A percentile compares a stretch with the other conserved stretches of the same genome.
Conservation (phyloP, 140 eudicot species). For the Senecio squalidus region DNA sequence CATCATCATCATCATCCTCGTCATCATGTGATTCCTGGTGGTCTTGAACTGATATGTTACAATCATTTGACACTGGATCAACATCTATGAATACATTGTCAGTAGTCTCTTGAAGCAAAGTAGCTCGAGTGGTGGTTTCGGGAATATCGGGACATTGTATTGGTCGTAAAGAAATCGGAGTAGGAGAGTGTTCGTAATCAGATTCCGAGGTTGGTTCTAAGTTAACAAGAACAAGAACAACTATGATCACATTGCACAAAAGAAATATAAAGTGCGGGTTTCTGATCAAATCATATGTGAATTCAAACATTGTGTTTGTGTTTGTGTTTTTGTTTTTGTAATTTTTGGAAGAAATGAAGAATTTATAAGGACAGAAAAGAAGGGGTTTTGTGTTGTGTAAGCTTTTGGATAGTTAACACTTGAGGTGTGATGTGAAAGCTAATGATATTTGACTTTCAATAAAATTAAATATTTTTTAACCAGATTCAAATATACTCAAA, state of each 20-base stretch:
- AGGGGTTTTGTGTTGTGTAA: conserved; percentile 35
- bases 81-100: conserved; percentile 16
- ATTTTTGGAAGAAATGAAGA: conserved; percentile 15
- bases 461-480: not conserved
- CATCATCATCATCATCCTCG: too few relatives aligned
- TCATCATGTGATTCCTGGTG: conserved; percentile 20
- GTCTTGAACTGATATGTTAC: conserved; percentile 14
- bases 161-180: conserved; percentile 7
- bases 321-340: not conserved
- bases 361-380: conserved; percentile 17
- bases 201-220: conserved; percentile 36
- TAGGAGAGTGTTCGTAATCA: conserved; percentile 4
- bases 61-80: conserved; percentile 16
- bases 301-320: conserved; percentile 35
- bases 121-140: not conserved
- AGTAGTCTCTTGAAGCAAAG: conserved; percentile 4
- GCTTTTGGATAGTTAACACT: conserved; percentile 38
- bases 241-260: conserved; percentile 70
- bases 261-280: conserved; percentile 61
- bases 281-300: conserved; percentile 53
- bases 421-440: conserved; percentile 65
- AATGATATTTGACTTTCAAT: conserved; percentile 18
- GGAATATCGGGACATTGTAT: not conserved
- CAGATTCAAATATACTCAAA: too few relatives aligned
- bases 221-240: conserved; percentile 43